Evolutionary conservation across 2,329 filamentous ascomycete species (phyloP).

Genomic region (Xylaria sp.): DNA sequence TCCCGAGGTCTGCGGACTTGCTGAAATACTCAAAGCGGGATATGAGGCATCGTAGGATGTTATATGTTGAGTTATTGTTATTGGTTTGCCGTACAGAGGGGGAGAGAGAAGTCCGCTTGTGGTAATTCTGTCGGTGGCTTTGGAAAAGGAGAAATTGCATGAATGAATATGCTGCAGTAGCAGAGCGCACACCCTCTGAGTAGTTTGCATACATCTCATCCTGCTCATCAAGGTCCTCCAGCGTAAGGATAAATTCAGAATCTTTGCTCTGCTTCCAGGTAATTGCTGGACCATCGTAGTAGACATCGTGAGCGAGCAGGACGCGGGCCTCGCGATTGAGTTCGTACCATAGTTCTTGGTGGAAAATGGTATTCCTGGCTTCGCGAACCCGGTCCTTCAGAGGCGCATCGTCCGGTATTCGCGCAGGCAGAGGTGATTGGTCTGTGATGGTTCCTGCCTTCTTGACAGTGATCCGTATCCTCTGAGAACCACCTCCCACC

Average conservation of each 20-base stretch:
- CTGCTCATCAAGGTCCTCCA: constrained; percentile 64
- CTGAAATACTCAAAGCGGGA: constrained; percentile 53
- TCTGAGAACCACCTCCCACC: constrained; percentile 57
- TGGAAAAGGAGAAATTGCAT: constrained; percentile 80
- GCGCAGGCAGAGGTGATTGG: constrained; percentile 56
- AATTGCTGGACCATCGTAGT: constrained; percentile 63
- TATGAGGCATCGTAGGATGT: constrained; percentile 59
- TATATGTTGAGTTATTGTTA: constrained; percentile 50
- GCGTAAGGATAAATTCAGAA: constrained; percentile 68
- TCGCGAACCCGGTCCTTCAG: constrained; percentile 74
- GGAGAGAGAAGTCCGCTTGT: constrained; percentile 66
- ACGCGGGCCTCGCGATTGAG: constrained; percentile 80
- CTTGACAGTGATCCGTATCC: constrained; percentile 71
- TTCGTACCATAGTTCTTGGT: constrained; percentile 90
- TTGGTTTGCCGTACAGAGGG: constrained; percentile 46
- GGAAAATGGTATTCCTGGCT: constrained; percentile 78
- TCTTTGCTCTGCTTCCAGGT: constrained; percentile 58
- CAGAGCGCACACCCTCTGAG: constrained; percentile 59
- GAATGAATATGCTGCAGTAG: constrained; percentile 66
- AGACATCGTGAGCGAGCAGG: constrained; percentile 73
- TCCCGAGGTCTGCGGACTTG: constrained; percentile 47
- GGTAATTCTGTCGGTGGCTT: constrained; percentile 77
- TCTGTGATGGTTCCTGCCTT: constrained; percentile 64
- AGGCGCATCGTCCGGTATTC: constrained; percentile 61
- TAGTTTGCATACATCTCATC: constrained; percentile 42